phyloP scores from a whole-genome alignment of 1,139 yeast species.

The Sugiyamaella xylanicola region DNA sequence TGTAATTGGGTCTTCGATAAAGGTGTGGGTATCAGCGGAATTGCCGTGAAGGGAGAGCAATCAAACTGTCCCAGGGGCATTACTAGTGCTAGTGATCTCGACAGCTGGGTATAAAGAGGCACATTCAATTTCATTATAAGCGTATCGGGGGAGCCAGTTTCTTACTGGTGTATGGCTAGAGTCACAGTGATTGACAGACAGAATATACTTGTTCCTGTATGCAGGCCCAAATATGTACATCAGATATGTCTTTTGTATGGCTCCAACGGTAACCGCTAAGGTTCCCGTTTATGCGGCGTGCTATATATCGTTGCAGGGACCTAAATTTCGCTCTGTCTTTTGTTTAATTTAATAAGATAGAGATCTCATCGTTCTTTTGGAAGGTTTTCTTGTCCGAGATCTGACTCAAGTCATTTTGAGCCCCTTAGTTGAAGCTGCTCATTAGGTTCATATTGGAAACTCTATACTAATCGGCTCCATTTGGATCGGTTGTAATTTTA shows the following conservation, averaged over 20 bases:
- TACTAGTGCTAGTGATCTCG: too few species aligned
- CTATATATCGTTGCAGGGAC: background rate
- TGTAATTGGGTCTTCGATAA: too few species aligned
- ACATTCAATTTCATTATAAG: too few species aligned
- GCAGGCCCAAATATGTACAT: background rate
- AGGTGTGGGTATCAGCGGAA: too few species aligned
- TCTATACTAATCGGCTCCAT: too few species aligned
- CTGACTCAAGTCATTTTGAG: background rate
- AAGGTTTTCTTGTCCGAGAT: background rate
- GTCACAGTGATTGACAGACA: too few species aligned
- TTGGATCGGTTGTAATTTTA: background rate
- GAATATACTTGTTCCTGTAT: too few species aligned
- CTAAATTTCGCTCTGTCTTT: background rate
- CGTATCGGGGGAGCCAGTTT: too few species aligned
- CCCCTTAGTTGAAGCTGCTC: background rate
- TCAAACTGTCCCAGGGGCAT: too few species aligned
- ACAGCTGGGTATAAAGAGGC: too few species aligned
- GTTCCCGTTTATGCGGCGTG: background rate
- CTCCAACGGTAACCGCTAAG: background rate
- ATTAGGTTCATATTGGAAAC: background rate
- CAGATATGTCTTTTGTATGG: background rate
- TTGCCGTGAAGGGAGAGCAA: too few species aligned
- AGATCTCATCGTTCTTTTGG: background rate
- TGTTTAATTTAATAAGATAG: background rate
- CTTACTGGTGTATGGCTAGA: too few species aligned